A percentile compares a stretch with the other conserved stretches of the same genome.
phyloP scores from a whole-genome alignment of 2,329 filamentous ascomycete genomes.

The Ophiocordyceps camponoti-rufipedis region DNA sequence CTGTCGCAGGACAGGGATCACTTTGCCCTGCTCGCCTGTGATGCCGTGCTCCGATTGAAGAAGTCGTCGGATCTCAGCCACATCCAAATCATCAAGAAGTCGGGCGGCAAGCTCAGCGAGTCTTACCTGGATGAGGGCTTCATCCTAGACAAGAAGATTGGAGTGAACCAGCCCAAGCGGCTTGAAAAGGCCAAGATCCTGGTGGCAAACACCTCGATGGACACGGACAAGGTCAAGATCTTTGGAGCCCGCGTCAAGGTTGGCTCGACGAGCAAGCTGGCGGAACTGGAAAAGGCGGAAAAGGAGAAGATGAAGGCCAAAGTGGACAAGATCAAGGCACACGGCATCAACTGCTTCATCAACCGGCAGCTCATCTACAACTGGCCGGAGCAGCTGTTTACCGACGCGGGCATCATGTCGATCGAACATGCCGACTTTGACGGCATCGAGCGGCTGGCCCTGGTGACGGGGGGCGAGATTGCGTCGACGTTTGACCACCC shows the following conservation, averaged over 20 bases:
- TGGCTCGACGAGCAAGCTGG: constrained; percentile 84
- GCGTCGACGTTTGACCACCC: constrained; percentile 96
- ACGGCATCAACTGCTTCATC: constrained; percentile 99
- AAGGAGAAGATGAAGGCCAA: constrained; percentile 99
- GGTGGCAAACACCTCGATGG: constrained; percentile 96
- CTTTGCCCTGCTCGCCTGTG: constrained; percentile 75
- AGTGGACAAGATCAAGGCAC: constrained; percentile 95
- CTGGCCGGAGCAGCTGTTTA: constrained; percentile 98
- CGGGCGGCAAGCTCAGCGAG: constrained; percentile 90
- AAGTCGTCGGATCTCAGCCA: constrained; percentile 87
- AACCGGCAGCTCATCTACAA: constrained; percentile 99
- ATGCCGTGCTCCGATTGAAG: constrained; percentile 79
- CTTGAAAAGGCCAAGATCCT: constrained; percentile 97
- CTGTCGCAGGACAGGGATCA: constrained; percentile 84
- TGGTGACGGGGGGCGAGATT: constrained; percentile 95
- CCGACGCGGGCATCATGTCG: constrained; percentile 91
- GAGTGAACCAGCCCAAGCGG: constrained; percentile 94
- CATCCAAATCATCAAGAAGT: constrained; percentile 99
- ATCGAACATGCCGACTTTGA: constrained; percentile 99
- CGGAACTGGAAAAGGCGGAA: constrained; percentile 96
- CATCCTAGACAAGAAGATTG: constrained; percentile 97
- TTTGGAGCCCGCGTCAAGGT: constrained; percentile 97
- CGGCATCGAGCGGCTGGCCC: constrained; percentile 81
- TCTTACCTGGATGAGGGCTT: constrained; percentile 97
- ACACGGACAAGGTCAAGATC: constrained; percentile 99